Evolutionary conservation across 805 yeast genomes (phyloP).

Genomic region (Jamesozyma hellenica): DNA sequence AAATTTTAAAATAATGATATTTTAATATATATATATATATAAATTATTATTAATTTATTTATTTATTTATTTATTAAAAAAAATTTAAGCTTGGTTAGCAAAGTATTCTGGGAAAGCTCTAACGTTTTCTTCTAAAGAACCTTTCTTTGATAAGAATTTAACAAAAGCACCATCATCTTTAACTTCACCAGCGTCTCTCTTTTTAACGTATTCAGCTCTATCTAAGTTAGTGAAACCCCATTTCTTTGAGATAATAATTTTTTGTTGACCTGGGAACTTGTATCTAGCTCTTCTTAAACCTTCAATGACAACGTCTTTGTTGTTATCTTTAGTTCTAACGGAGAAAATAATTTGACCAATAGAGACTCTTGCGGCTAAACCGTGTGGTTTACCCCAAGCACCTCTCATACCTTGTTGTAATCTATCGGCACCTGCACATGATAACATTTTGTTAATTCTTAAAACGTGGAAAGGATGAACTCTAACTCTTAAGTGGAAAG

Average conservation of each 20-base stretch:
- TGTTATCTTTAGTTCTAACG: constrained; percentile 94
- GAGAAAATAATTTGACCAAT: constrained; percentile 98
- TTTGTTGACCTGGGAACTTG: constrained; percentile 99
- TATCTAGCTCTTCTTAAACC: constrained; percentile 99
- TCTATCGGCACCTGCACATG: constrained; percentile 99
- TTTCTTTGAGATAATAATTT: constrained; percentile 97
- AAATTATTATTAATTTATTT: constrained; percentile 10
- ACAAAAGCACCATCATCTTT: constrained; percentile 99
- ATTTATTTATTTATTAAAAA: too few species aligned
- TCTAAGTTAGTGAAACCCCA: constrained; percentile 99
- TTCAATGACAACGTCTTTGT: constrained; percentile 96
- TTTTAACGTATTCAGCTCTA: constrained; percentile 92
- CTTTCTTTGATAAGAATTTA: constrained; percentile 95
- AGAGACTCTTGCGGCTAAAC: constrained; percentile 98
- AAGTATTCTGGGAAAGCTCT: constrained; percentile 84
- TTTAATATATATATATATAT: too few species aligned
- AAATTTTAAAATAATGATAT: too few species aligned
- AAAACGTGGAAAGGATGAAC: constrained; percentile 99
- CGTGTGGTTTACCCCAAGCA: constrained; percentile 99
- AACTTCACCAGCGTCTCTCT: constrained; percentile 95
- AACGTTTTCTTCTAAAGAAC: constrained; percentile 87
- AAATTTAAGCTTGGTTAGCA: constrained; percentile 36
- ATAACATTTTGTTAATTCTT: constrained; percentile 99
- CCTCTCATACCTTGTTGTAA: constrained; percentile 99
- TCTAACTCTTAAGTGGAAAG: constrained; percentile 99